Conservation (phyloP, 2,329 filamentous ascomycete genomes). For the Pezicula radicicola region DNA sequence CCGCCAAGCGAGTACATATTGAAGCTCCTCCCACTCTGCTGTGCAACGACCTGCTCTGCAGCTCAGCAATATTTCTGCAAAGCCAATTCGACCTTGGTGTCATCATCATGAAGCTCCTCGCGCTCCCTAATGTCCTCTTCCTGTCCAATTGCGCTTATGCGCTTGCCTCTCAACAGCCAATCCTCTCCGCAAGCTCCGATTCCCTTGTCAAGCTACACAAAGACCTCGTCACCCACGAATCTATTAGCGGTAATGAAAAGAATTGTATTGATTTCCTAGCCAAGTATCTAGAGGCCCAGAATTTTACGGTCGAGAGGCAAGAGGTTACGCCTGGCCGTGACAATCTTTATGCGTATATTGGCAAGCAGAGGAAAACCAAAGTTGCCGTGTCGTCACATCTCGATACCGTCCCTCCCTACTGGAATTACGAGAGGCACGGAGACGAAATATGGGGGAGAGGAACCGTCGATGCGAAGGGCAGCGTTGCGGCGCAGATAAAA, state of each 20-base stretch:
- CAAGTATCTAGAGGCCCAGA: slow-evolving; percentile 50
- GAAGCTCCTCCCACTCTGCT: too few species aligned
- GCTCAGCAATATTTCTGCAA: too few species aligned
- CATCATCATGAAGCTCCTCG: slow-evolving; percentile 17
- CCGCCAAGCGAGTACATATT: too few species aligned
- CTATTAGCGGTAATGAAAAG: slow-evolving; percentile 59
- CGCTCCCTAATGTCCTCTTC: slow-evolving; percentile 9
- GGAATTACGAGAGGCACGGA: slow-evolving; percentile 32
- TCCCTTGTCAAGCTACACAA: slow-evolving; percentile 58
- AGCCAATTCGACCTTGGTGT: too few species aligned
- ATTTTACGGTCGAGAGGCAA: slow-evolving; percentile 63
- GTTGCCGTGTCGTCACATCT: slow-evolving; percentile 62
- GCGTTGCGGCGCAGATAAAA: slow-evolving; percentile 70
- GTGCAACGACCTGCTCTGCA: too few species aligned
- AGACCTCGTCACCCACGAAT: slow-evolving; percentile 59
- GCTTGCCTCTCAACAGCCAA: slow-evolving; percentile 12
- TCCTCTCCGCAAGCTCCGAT: slow-evolving; percentile 2
- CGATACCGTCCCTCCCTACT: slow-evolving; percentile 56
- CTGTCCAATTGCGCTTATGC: slow-evolving; percentile 10
- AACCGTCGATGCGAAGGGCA: slow-evolving; percentile 68
- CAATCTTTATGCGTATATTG: slow-evolving; percentile 62
- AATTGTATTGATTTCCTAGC: slow-evolving; percentile 56
- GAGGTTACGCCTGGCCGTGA: slow-evolving; percentile 30
- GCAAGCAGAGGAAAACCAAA: slow-evolving; percentile 43
- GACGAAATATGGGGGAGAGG: slow-evolving; percentile 67